Conservation (phyloP, 257 asterid species). For the Verbena officinalis region DNA sequence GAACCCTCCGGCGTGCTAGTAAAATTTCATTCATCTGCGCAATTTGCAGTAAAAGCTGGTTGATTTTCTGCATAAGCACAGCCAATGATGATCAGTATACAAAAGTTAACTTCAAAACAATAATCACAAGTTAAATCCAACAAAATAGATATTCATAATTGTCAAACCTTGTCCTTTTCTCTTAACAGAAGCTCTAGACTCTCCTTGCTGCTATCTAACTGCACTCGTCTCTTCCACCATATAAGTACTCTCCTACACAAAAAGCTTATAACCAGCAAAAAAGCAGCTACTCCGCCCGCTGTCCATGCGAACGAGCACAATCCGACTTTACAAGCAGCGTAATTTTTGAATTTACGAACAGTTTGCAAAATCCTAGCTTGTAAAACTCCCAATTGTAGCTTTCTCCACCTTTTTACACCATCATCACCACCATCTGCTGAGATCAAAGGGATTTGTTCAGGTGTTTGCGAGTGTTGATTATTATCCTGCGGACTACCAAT, state of each 20-base stretch:
- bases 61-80: constrained; percentile 56
- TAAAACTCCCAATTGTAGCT: constrained; percentile 31
- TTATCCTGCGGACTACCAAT: constrained; percentile 14
- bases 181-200: constrained; percentile 43
- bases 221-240: constrained; percentile 44
- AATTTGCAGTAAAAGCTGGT: constrained; percentile 55
- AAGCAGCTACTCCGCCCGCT: constrained; percentile 47
- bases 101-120: background rate
- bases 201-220: constrained; percentile 38
- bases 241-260: constrained; percentile 40
- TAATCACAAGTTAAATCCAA: constrained; percentile 1
- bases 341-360: constrained; percentile 29
- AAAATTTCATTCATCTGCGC: constrained; percentile 58
- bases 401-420: constrained; percentile 31
- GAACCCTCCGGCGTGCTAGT: constrained; percentile 54
- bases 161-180: constrained; percentile 61
- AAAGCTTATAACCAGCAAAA: constrained; percentile 33
- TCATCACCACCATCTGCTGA: constrained; percentile 19
- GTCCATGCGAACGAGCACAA: constrained; percentile 40
- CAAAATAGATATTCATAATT: constrained; percentile 5
- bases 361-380: constrained; percentile 29
- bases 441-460: background rate
- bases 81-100: background rate
- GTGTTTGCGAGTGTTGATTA: constrained; percentile 28
- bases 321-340: constrained; percentile 31